These are phyloP conservation scores for Dittrichia graveolens DNA, from an alignment of 129 eudicot species.

Conservation along the genomic window DNA sequence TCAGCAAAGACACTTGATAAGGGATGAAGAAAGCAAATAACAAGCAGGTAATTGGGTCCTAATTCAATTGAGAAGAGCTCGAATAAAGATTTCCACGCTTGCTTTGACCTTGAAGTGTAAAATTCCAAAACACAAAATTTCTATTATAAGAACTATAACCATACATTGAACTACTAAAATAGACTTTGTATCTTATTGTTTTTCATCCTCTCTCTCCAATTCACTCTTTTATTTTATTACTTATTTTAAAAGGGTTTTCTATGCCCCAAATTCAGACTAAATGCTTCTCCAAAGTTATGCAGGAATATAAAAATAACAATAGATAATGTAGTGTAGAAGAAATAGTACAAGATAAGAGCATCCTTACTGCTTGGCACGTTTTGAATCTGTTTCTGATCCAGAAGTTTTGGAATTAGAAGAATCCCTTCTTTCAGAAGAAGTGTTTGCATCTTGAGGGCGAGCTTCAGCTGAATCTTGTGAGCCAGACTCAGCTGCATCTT, in stretches of 20 bases:
- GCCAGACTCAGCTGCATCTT: conserved; percentile 31
- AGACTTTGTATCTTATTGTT: no score
- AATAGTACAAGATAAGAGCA: not conserved
- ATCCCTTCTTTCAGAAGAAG: conserved; percentile 42
- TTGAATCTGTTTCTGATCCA: conserved; percentile 57
- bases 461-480: conserved; percentile 35
- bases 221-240: no score
- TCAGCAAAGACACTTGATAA: not conserved
- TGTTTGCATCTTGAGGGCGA: conserved; percentile 39
- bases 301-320: no score
- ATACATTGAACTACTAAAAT: no score
- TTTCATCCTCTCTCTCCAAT: no score
- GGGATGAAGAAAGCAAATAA: not conserved
- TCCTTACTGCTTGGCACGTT: conserved; percentile 76
- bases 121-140: not conserved
- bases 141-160: no score
- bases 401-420: conserved; percentile 38
- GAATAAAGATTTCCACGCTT: not conserved
- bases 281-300: no score
- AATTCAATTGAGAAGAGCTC: not conserved
- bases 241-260: no score
- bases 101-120: not conserved
- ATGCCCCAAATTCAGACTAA: no score
- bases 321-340: not conserved
- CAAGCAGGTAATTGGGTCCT: not conserved